phyloP scores from a whole-genome alignment of 805 yeast genomes.

The Candida easanensis region DNA sequence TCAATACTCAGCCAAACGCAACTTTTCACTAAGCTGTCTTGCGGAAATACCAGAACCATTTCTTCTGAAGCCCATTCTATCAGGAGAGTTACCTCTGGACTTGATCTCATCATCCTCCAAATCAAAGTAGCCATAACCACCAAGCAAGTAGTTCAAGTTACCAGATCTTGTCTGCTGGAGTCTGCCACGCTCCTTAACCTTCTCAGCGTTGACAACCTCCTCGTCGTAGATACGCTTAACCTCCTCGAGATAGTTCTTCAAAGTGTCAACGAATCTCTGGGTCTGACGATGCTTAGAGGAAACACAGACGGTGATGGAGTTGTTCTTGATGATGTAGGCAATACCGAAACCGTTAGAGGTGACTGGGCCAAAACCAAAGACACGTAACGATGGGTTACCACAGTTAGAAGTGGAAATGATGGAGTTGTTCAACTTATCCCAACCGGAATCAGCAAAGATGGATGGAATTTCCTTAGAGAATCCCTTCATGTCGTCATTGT shows the following conservation, averaged over 20 bases:
- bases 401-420: slow-evolving; percentile 84
- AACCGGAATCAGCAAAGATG: slow-evolving; percentile 80
- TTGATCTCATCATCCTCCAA: slow-evolving; percentile 59
- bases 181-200: slow-evolving; percentile 28
- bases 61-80: slow-evolving; percentile 23
- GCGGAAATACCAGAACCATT: slow-evolving; percentile 21
- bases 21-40: slow-evolving; percentile 28
- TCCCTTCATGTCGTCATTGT: slow-evolving; percentile 7
- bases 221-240: slow-evolving; percentile 47
- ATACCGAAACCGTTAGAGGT: slow-evolving; percentile 90
- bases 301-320: slow-evolving; percentile 75
- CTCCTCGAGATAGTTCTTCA: slow-evolving; percentile 59
- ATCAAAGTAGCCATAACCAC: slow-evolving; percentile 88
- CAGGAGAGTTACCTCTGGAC: slow-evolving; percentile 36
- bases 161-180: slow-evolving; percentile 30
- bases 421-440: slow-evolving; percentile 82
- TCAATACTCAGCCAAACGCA: slow-evolving; percentile 29
- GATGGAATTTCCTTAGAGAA: slow-evolving; percentile 52
- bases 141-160: slow-evolving; percentile 45
- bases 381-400: slow-evolving; percentile 84
- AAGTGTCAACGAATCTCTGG: slow-evolving; percentile 66
- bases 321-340: slow-evolving; percentile 82
- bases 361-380: slow-evolving; percentile 92
- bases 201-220: slow-evolving; percentile 17
- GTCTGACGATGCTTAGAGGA: slow-evolving; percentile 91